Evolutionary conservation across 2,329 filamentous ascomycete species (phyloP).

Genomic region (Scolecobasidium constrictum): DNA sequence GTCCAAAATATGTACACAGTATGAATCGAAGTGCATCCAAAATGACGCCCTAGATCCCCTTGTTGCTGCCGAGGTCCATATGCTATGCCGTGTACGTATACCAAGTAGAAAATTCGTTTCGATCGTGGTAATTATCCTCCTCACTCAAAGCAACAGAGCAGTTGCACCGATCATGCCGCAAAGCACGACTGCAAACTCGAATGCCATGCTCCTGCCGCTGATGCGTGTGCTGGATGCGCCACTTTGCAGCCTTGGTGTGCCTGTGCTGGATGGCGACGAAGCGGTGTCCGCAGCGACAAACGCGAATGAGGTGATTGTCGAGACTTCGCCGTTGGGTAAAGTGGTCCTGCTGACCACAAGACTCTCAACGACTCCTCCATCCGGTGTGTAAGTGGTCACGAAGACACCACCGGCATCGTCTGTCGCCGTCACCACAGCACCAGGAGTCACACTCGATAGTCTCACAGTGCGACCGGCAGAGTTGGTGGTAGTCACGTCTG

Average conservation of each 20-base stretch:
- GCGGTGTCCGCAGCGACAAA: slow-evolving; percentile 2
- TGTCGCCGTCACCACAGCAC: slow-evolving; percentile 32
- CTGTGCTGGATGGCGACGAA: not conserved
- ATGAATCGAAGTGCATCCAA: no score
- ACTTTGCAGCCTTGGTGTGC: slow-evolving; percentile 4
- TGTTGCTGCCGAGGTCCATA: no score
- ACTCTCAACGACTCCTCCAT: slow-evolving; percentile 25
- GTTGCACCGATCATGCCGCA: slow-evolving; percentile 1
- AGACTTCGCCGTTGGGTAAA: slow-evolving; percentile 19
- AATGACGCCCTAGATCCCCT: no score
- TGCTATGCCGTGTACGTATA: no score
- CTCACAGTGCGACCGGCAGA: slow-evolving; percentile 25
- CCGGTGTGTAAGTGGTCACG: slow-evolving; percentile 37
- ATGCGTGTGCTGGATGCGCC: slow-evolving; percentile 5
- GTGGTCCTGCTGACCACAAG: slow-evolving; percentile 26
- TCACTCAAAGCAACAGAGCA: not conserved
- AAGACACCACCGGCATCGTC: slow-evolving; percentile 29
- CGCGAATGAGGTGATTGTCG: slow-evolving; percentile 7
- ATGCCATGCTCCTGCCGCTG: not conserved
- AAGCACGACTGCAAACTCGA: slow-evolving; percentile 1
- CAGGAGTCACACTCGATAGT: slow-evolving; percentile 36
- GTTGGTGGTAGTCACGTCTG: slow-evolving; percentile 29
- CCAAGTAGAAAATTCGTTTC: slow-evolving; percentile 1
- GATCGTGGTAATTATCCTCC: no score
- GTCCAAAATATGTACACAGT: no score